Evolutionary conservation across 352 stramenopile genomes (phyloP), one percentile per base, ranked within the genome.

Genomic region (Pythium vanterpoolii): DNA sequence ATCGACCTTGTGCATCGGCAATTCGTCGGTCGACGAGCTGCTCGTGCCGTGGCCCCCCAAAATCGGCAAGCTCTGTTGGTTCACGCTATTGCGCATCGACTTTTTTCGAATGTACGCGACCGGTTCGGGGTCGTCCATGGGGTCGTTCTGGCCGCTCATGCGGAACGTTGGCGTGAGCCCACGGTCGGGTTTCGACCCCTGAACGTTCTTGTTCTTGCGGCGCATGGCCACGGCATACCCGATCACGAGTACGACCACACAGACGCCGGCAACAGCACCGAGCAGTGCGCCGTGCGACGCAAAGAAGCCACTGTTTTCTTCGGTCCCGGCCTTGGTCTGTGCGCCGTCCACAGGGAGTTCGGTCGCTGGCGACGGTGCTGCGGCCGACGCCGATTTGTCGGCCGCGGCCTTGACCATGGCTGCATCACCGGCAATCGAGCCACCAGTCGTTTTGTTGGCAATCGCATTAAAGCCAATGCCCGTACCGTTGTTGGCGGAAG

Each of bases 251-350:
- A 70, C 51, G 36, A 66, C 51, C 5, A 60, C 49, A 13, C 63
- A 70, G 19, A 21, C 36, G 21, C 42, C 63, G 5, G 36, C 51
- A 10, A 70, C 40, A 6, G 21, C 46, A 26, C 34, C 51, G 4
- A 70, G 50, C 42, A 70, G 40, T 10, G 33, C 43, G 14, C 61
- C 61, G 28, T 57, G 49, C 5, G 49, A 62, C 34, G 50, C 21
- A 45, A 62, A 66, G 51, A 64, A 64, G 10, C 42, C 30, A 23
- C 57, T 92, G 53, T 88, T 71, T 46, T 96, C 83, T 24, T 76
- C 66, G 30, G 71, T 64, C 30, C 86, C 56, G 47, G 69, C 66
- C 33, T 86, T 62, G 3, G 42, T 59, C 2, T 27, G 24, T 28
- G 48, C 43, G n/a, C 23, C 47, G 43, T 58, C 31, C 7, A 18